Base-by-base conservation (phyloP, 2,329 filamentous ascomycete genomes). In the Fusarium sp. region DNA sequence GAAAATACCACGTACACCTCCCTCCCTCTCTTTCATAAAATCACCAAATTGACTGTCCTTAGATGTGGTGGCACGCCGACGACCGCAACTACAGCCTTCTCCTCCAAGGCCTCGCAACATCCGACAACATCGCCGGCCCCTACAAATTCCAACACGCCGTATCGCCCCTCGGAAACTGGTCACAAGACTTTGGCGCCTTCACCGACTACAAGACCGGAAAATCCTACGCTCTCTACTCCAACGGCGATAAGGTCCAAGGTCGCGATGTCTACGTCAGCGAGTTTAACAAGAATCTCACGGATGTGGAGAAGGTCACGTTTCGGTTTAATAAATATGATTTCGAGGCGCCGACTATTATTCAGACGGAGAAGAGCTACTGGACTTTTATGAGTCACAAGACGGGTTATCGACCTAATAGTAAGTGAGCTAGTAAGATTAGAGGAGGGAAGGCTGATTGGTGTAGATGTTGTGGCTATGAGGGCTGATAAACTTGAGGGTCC, bases 381-480 rank as follows among this genome's bases (percentile, higher is more conserved):
- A 86, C 87, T 0, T 74, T 90, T 39, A 90, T 90, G 88, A 89
- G 86, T 71, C 88, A 90, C 69, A 90, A 90, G 81, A 90, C 88
- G 0, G 88, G 88, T 1, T 90, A 90, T 60, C 81, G 88, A n/a
- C 88, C 88, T 2, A 90, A 90, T 57, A 90, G 78, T 79, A 44
- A 49, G 77, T 14, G 7, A 0, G 7, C 3, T 1, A 1, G 21
- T 7, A 4, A 7, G 3, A 1, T 25, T 8, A 5, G 15, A 3
- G 5, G 5, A 19, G 7, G 25, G 7, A 15, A 10, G 23, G 29
- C 41, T 75, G 12, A 73, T 35, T 2, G 0, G 5, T 0, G 1
- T 12, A 79, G 77, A 88, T 57, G 87, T 89, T 10, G 86, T 89
- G n/a, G 86, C 85, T 3, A 87, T 87, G 80, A 83, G 86, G 14